These are phyloP conservation scores for Dioszegia hungarica DNA, from an alignment of 768 basidiomycete genomes.

Conservation along the genomic window DNA sequence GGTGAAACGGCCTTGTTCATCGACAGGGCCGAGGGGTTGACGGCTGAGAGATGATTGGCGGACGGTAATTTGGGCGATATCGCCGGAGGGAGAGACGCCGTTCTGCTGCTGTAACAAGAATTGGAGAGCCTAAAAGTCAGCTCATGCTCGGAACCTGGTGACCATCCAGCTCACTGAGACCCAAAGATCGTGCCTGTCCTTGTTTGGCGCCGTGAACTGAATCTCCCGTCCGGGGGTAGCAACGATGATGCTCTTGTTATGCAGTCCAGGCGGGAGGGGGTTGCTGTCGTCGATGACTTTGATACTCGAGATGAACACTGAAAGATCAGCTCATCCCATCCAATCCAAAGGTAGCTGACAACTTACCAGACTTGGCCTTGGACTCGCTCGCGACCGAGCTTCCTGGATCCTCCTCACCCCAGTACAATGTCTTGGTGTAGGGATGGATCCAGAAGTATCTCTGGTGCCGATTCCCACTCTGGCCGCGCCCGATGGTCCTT, in stretches of 20 bases:
- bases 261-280: conserved; percentile 87
- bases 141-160: conserved; percentile 57
- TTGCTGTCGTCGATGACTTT: conserved; percentile 89
- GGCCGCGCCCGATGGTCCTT: conserved; percentile 77
- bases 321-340: conserved; percentile 20
- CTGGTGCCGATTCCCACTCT: conserved; percentile 82
- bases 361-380: conserved; percentile 93
- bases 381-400: conserved; percentile 81
- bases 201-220: conserved; percentile 94
- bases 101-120: conserved; percentile 10
- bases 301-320: conserved; percentile 90
- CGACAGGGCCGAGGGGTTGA: conserved; percentile 7
- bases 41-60: background rate
- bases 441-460: conserved; percentile 99
- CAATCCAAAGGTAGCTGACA: conserved; percentile 1
- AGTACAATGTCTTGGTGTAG: conserved; percentile 95
- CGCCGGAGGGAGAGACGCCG: conserved; percentile 2
- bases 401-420: conserved; percentile 92
- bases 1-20: conserved; percentile 35
- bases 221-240: conserved; percentile 92
- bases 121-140: conserved; percentile 8
- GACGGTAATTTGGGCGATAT: conserved; percentile 2
- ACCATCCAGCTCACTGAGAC: conserved; percentile 83
- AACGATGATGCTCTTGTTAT: conserved; percentile 87
- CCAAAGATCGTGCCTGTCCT: conserved; percentile 97